Evolutionary conservation across 2,329 filamentous ascomycete genomes (phyloP).

Genomic region (Fusarium setosum): DNA sequence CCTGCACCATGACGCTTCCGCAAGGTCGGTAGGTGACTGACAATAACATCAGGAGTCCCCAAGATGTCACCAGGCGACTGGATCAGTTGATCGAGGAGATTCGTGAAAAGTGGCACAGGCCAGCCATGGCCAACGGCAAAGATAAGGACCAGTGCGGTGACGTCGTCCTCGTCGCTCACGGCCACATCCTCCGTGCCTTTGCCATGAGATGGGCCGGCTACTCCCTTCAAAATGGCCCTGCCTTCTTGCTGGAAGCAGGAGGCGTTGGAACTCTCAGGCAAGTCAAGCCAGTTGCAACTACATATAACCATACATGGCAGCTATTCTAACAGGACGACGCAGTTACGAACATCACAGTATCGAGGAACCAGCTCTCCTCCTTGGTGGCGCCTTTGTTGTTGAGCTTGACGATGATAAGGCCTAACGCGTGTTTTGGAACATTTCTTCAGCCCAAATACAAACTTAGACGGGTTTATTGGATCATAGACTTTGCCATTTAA

Average conservation of each 20-base stretch:
- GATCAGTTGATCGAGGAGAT: slow-evolving; percentile 84
- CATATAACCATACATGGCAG: background rate
- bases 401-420: slow-evolving; percentile 44
- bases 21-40: too few species aligned
- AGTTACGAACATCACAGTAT: slow-evolving; percentile 86
- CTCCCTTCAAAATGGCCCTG: slow-evolving; percentile 78
- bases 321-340: slow-evolving; percentile 18
- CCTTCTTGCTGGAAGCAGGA: slow-evolving; percentile 88
- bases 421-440: background rate
- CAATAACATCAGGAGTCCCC: slow-evolving; percentile 67
- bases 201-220: slow-evolving; percentile 87
- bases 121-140: slow-evolving; percentile 67
- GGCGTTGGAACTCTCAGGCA: slow-evolving; percentile 84
- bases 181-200: slow-evolving; percentile 88
- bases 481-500: slow-evolving; percentile 25
- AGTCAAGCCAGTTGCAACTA: slow-evolving; percentile 30
- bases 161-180: slow-evolving; percentile 81
- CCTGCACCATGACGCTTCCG: background rate
- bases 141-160: slow-evolving; percentile 52
- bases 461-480: slow-evolving; percentile 4
- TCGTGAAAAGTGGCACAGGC: slow-evolving; percentile 71
- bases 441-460: background rate
- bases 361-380: slow-evolving; percentile 81
- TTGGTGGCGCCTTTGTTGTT: slow-evolving; percentile 77
- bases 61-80: slow-evolving; percentile 77